Conservation (phyloP, 2,329 filamentous ascomycete species). For the Alternaria ventricosa region DNA sequence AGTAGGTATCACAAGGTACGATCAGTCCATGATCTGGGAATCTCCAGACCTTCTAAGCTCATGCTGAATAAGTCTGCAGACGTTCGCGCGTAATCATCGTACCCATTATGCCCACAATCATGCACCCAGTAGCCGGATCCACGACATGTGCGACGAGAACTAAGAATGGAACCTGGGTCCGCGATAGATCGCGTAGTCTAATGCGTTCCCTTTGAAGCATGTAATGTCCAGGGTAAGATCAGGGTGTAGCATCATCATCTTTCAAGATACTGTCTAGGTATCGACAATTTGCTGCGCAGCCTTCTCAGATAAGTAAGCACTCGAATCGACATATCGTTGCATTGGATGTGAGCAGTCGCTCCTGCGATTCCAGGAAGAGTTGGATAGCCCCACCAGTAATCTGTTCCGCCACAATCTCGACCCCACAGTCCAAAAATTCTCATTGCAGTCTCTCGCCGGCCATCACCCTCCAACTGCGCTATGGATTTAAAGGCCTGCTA, state of each 20-base stretch:
- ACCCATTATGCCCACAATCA: no score
- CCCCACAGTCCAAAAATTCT: background rate
- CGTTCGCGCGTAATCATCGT: background rate
- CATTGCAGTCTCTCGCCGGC: rapidly evolving
- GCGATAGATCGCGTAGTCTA: no score
- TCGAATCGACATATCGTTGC: background rate
- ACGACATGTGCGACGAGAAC: background rate
- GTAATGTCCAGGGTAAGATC: background rate
- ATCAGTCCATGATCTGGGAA: background rate
- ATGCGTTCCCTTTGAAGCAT: background rate
- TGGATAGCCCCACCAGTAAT: background rate
- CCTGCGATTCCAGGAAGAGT: background rate
- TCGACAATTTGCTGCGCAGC: background rate
- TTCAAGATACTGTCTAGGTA: background rate
- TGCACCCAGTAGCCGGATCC: background rate
- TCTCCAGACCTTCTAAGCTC: background rate
- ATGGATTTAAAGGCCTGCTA: rapidly evolving
- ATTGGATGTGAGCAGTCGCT: background rate
- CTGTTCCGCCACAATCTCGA: background rate
- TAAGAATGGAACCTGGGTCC: background rate
- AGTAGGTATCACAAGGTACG: background rate
- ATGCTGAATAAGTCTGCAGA: background rate
- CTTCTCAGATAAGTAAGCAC: no score
- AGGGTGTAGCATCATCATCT: background rate
- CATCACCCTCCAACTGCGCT: background rate